Evolutionary conservation across 2,329 filamentous ascomycete genomes (phyloP), one percentile per base, ranked within the genome.

Genomic region (Cyphellophora europaea): DNA sequence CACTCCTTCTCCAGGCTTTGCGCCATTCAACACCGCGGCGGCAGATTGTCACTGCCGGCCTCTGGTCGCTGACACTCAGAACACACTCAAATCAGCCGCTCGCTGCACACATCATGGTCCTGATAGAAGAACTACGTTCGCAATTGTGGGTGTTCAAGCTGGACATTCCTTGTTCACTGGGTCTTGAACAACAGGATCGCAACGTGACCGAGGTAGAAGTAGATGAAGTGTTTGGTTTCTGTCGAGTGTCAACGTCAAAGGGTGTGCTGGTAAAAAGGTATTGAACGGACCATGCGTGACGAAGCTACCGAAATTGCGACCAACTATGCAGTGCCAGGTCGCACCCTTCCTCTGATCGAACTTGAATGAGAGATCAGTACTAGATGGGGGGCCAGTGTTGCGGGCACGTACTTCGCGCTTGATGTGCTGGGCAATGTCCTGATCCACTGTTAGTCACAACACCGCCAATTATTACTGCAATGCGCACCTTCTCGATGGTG

Each of bases 141-240:
- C n/a, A n/a, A n/a, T n/a, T n/a, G n/a, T n/a, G n/a, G n/a, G n/a
- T n/a, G n/a, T n/a, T n/a, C n/a, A n/a, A n/a, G n/a, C n/a, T n/a
- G n/a, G n/a, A n/a, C n/a, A n/a, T n/a, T n/a, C n/a, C n/a, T n/a
- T n/a, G n/a, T n/a, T 42, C 38, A 96, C 76, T 95, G 89, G 27
- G 91, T 98, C 74, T 98, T 98, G 78, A 96, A 98, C 35, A 98
- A 79, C 37, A 98, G 74, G 57, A 98, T 96, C 41, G 91, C 91
- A 62, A 87, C 95, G 71, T 96, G 91, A 36, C 91, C 91, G 41
- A 98, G 82, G 69, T 98, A 98, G 70, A 98, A 98, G 70, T 98
- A 98, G 61, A 98, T 95, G 70, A 98, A 98, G 65, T 98, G 91
- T 69, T 96, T 96, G 17, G 91, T 96, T 64, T 96, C 91, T 95